Evolutionary conservation across 2,329 filamentous ascomycete species (phyloP), one percentile per base, ranked within the genome.

Genomic region (Exophiala mesophila): DNA sequence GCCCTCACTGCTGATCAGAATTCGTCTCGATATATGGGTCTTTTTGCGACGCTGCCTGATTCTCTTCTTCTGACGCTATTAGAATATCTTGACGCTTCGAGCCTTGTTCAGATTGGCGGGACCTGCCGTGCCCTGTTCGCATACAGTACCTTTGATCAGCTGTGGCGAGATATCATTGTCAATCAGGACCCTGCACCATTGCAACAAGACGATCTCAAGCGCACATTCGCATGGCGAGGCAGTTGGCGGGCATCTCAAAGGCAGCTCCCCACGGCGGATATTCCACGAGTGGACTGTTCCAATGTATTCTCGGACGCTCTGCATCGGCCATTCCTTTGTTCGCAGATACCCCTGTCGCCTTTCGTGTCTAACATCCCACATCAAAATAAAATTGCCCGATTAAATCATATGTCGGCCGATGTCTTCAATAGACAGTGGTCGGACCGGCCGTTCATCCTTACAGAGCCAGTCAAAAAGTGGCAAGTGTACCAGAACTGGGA

Each of bases 261-360:
- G 28, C 73, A 73, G 24, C 69, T 86, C 10, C 68, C 72, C 1
- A 61, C 71, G 10, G 62, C 64, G 10, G 67, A 72, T 44, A 70
- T 76, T 35, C 72, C 78, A 26, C 70, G 65, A 9, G 69, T 94
- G 24, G 75, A 84, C 54, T 95, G 89, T 65, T 74, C 74, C 38
- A 78, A 81, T 56, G 79, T 97, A 38, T 97, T 86, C 63, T 96
- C 90, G 10, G 90, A 98, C 64, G 81, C 85, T 5, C 73, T 97
- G 17, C 87, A 96, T 63, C 79, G 89, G 7, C 90, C 90, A 0
- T 97, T 94, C 62, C 83, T 86, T 54, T 97, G 90, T 68, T 84
- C 87, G 33, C 79, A 94, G 59, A 80, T 88, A 19, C 65, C 76
- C 2, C 67, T 94, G 29, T 62, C 69, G 5, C 76, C 77, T 2